phyloP scores from a whole-genome alignment of 768 basidiomycete genomes.

The Auricularia sp. region DNA sequence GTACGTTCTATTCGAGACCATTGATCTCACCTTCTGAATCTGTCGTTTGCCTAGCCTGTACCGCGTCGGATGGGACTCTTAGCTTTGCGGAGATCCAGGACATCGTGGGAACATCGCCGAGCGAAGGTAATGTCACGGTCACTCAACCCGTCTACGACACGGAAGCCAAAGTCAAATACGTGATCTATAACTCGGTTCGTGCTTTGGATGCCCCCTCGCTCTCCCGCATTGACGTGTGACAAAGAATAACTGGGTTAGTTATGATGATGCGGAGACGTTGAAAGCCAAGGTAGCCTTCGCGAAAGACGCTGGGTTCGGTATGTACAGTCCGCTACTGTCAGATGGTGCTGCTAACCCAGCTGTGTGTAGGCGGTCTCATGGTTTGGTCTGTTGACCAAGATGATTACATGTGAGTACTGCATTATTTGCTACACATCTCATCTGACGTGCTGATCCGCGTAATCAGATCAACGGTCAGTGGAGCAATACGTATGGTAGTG shows the following conservation, averaged over 20 bases:
- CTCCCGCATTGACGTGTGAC: too few species aligned
- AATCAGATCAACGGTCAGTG: too few species aligned
- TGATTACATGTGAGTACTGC: not conserved
- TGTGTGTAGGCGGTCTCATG: too few species aligned
- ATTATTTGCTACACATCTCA: too few species aligned
- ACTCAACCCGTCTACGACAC: not conserved
- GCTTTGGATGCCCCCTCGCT: too few species aligned
- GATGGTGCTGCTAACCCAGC: too few species aligned
- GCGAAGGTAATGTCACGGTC: too few species aligned
- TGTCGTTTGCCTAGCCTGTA: too few species aligned
- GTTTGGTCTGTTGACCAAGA: conserved; percentile 6
- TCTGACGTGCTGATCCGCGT: too few species aligned
- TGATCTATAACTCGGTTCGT: not conserved
- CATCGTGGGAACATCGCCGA: not conserved
- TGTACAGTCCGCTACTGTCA: too few species aligned
- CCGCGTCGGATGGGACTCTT: conserved; percentile 2
- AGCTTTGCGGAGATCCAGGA: conserved; percentile 3
- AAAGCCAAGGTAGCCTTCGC: conserved; percentile 2
- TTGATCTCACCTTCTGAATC: too few species aligned
- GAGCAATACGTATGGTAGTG: too few species aligned
- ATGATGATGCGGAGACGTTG: conserved; percentile 5
- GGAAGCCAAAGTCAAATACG: conserved; percentile 3
- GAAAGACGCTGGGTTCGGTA: not conserved
- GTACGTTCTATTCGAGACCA: not conserved
- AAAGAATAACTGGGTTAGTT: conserved; percentile 3